phyloP scores from a whole-genome alignment of 441 rosid species.

The Adansonia gregorii region DNA sequence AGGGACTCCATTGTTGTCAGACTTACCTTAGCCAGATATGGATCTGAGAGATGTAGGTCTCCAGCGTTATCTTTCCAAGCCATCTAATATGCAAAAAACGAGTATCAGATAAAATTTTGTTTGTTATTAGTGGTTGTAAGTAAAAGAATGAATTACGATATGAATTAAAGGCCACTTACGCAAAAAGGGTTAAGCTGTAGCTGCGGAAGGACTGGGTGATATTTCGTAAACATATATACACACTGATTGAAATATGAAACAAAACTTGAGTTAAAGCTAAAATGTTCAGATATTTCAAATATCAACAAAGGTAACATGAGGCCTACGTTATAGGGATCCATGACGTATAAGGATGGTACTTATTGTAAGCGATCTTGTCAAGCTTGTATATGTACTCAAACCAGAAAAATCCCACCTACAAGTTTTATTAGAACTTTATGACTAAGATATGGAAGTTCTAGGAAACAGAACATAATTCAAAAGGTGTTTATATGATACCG shows the following conservation, averaged over 20 bases:
- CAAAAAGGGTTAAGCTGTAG: conserved; percentile 70
- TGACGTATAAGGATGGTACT: conserved; percentile 79
- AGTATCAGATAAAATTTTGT: not conserved
- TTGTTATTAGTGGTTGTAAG: not conserved
- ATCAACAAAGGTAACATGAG: conserved; percentile 24
- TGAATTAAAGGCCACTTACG: conserved; percentile 46
- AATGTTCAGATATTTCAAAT: conserved; percentile 19
- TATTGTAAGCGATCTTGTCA: conserved; percentile 76
- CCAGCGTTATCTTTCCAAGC: conserved; percentile 84
- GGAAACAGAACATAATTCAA: not conserved
- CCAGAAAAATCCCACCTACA: conserved; percentile 72
- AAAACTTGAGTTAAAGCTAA: conserved; percentile 12
- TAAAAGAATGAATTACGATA: conserved; percentile 5
- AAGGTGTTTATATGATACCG: conserved; percentile 40
- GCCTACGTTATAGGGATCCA: conserved; percentile 88
- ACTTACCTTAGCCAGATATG: conserved; percentile 84
- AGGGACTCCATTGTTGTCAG: conserved; percentile 7
- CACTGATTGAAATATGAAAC: conserved; percentile 43
- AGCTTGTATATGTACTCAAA: conserved; percentile 68
- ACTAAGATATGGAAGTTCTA: conserved; percentile 10
- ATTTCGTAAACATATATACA: conserved; percentile 75
- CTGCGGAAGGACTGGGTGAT: conserved; percentile 65
- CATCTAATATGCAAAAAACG: conserved; percentile 46
- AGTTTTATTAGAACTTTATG: conserved; percentile 29
- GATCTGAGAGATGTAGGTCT: conserved; percentile 83